These are phyloP conservation scores for Keithomyces neogunnii DNA, from an alignment of 2,329 filamentous ascomycete species.

Conservation along the genomic window DNA sequence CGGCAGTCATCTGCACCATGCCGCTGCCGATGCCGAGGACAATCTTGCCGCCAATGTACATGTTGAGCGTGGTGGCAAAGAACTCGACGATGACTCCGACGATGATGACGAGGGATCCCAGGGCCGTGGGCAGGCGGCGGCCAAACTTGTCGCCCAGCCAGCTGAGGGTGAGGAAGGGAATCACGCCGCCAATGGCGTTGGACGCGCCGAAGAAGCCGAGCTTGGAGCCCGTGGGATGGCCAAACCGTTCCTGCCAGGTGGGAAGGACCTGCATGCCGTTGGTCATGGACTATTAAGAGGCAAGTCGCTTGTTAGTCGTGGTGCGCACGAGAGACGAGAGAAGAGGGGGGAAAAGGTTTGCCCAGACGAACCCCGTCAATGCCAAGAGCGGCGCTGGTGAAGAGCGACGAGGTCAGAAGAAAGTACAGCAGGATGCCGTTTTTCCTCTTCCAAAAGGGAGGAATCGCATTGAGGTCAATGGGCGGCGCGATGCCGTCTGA, in stretches of 20 bases:
- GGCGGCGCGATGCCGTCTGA: slow-evolving; percentile 21
- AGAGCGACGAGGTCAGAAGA: slow-evolving; percentile 31
- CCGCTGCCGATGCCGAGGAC: slow-evolving; percentile 27
- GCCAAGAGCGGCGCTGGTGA: slow-evolving; percentile 31
- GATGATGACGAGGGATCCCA: slow-evolving; percentile 31
- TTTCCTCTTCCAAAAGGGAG: slow-evolving; percentile 27
- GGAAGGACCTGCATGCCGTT: slow-evolving; percentile 30
- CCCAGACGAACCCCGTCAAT: slow-evolving; percentile 29
- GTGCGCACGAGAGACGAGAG: background rate
- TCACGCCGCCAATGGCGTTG: slow-evolving; percentile 30
- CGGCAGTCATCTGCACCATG: slow-evolving; percentile 32
- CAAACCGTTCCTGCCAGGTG: slow-evolving; percentile 28
- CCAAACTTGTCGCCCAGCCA: slow-evolving; percentile 28
- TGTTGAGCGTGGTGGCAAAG: slow-evolving; percentile 24
- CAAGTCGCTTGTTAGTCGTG: background rate
- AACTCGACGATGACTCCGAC: slow-evolving; percentile 26
- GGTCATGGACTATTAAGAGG: slow-evolving; percentile 23
- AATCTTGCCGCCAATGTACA: slow-evolving; percentile 30
- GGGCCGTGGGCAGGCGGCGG: slow-evolving; percentile 23
- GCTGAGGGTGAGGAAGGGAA: slow-evolving; percentile 25
- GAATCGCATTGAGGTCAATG: slow-evolving; percentile 21
- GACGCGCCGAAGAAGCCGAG: slow-evolving; percentile 31
- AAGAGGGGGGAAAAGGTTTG: background rate
- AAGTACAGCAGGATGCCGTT: slow-evolving; percentile 35
- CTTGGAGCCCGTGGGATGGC: slow-evolving; percentile 26